Evolutionary conservation across 2,329 filamentous ascomycete genomes (phyloP), one percentile per base, ranked within the genome.

Genomic region (Penicillium sp.): DNA sequence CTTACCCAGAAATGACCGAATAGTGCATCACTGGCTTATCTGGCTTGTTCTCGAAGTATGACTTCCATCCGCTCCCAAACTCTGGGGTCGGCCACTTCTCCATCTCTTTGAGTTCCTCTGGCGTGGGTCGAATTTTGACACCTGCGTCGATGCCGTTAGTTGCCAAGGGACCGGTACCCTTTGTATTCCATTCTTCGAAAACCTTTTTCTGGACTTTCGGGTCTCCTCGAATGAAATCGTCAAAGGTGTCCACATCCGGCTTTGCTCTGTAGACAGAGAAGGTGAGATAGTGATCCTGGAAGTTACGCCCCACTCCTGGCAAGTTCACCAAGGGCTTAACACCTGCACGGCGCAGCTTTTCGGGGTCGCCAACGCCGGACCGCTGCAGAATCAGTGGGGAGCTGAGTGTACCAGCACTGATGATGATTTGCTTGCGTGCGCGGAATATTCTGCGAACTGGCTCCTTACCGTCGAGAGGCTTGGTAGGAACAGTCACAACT

Each of bases 1-100:
- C 64, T 57, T 61, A 74, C 52, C 84, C 84, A 13, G 84, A 74
- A 60, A 90, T 89, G 45, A 89, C 80, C 1, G 78, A 85, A 70
- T 90, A 90, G 64, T 90, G 87, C 86, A 90, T 90, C 35, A 90
- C 86, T 0, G 86, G 87, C 76, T 90, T 90, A 69, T 90, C 86
- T 1, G 85, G 85, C 73, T 89, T 89, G 64, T 90, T 70, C 73
- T 88, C 86, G 69, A 90, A 91, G 72, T 91, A 90, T 44, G 79
- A 83, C 58, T 90, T 81, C 85, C 86, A 91, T 2, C 86, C 85
- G 6, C 79, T 50, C 3, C 48, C 51, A 24, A 91, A 91, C 43
- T 88, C 82, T 9, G 81, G 80, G 39, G 81, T 87, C 0, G 86
- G 86, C 85, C 86, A 88, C 6, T 67, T 77, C 63, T 85, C 81